Conservation (phyloP, 768 basidiomycete genomes). For the Leccinum barrowsii region DNA sequence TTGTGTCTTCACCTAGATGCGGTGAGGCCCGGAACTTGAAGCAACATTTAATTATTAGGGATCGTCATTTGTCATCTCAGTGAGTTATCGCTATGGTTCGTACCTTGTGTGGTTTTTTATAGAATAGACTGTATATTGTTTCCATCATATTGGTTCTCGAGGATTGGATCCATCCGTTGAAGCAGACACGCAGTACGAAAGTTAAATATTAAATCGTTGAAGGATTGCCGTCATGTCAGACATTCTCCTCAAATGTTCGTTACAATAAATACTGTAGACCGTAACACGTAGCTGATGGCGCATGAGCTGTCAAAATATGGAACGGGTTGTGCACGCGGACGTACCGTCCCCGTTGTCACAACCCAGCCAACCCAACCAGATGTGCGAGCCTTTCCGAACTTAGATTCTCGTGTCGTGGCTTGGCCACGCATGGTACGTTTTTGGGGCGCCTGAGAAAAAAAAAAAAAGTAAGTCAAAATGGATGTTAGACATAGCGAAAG, state of each 20-base stretch:
- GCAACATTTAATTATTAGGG: too few species aligned
- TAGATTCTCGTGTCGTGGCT: slow-evolving; percentile 3
- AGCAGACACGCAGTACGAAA: background rate
- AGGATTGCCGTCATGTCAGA: background rate
- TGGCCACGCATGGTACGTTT: slow-evolving; percentile 8
- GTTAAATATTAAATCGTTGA: background rate
- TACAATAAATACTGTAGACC: background rate
- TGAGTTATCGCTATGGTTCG: too few species aligned
- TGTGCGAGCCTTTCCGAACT: slow-evolving; percentile 12
- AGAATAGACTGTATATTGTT: too few species aligned
- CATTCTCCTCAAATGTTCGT: background rate
- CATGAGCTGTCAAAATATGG: background rate
- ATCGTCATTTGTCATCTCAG: too few species aligned
- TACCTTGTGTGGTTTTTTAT: too few species aligned
- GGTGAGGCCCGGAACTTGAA: too few species aligned
- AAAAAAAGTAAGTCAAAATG: background rate
- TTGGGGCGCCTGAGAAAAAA: slow-evolving; percentile 11
- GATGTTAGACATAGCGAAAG: background rate
- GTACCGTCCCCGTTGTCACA: slow-evolving; percentile 1
- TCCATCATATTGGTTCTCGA: background rate
- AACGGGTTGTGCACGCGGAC: background rate
- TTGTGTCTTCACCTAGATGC: too few species aligned
- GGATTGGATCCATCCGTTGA: background rate
- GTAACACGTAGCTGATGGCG: background rate
- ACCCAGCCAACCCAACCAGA: slow-evolving; percentile 6